Evolutionary conservation across 345 rosid species (phyloP), one percentile per base, ranked within the genome.

Genomic region (Xanthoceras sorbifolium): DNA sequence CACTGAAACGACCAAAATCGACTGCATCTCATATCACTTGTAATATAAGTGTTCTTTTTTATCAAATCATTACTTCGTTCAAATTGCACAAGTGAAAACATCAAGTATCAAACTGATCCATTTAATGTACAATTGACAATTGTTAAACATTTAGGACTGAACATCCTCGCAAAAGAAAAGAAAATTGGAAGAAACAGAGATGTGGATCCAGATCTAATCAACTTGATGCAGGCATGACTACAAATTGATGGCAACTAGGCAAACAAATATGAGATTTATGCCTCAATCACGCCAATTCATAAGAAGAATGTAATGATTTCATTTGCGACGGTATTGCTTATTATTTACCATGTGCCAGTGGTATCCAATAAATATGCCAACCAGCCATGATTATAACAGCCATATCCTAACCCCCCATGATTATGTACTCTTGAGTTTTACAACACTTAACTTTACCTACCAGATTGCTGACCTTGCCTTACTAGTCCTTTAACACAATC

Each of bases 191-290:
- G 40, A 36, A 7, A 12, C 31, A 17, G 38, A 20, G 20, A 57
- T 7, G 38, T 10, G 34, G 75, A 71, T 38, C 17, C 36, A 57
- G 61, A 32, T 25, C 54, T 3, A 17, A 32, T 54, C 64, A n/a
- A 54, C 48, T 20, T 73, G 36, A 61, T 22, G 76, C 34, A 9
- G 44, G 60, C 60, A 18, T 72, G 15, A 60, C 66, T 54, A 32
- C 46, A 71, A 6, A 18, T 36, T 36, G 46, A 23, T 55, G 1
- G 14, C 32, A 72, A 60, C 17, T 44, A 15, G 12, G 23, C 55
- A 72, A 23, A 40, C 23, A 40, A 40, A 44, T 23, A 20, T 61
- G 54, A 61, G 28, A 73, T 9, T 14, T 18, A 42, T 26, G 38
- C 42, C 36, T n/a, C 46, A 40, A 62, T 29, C 40, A 31, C 44